Evolutionary conservation across 1,139 yeast species (phyloP).

Genomic region (Yamadazyma diddensiae): DNA sequence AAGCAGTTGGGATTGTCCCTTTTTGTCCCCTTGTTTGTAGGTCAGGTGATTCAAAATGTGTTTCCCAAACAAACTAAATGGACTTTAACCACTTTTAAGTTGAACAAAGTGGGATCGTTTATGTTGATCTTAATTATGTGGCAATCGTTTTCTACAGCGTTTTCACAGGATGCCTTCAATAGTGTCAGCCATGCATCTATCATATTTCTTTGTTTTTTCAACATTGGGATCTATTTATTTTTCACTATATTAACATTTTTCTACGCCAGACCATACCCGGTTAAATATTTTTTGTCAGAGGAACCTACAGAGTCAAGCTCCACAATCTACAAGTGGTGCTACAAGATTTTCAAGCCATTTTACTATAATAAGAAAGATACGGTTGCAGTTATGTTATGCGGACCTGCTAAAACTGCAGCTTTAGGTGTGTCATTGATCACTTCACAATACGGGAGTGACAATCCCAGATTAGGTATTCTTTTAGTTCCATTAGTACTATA

Average conservation of each 20-base stretch:
- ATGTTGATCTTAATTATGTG: constrained; percentile 79
- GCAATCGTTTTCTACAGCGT: constrained; percentile 85
- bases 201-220: constrained; percentile 76
- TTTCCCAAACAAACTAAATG: constrained; percentile 64
- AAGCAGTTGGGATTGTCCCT: constrained; percentile 82
- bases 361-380: constrained; percentile 71
- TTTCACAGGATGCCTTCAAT: constrained; percentile 74
- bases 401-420: constrained; percentile 92
- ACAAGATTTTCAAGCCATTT: constrained; percentile 56
- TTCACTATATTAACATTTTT: constrained; percentile 63
- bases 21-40: constrained; percentile 83
- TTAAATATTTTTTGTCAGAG: constrained; percentile 39
- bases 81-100: constrained; percentile 54
- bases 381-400: constrained; percentile 78
- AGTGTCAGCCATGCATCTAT: constrained; percentile 66
- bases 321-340: constrained; percentile 34
- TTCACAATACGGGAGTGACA: constrained; percentile 71
- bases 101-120: constrained; percentile 72
- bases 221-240: constrained; percentile 70
- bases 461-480: constrained; percentile 62
- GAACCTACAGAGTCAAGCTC: constrained; percentile 48
- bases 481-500: constrained; percentile 80
- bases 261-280: constrained; percentile 59
- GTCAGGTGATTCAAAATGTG: constrained; percentile 73
- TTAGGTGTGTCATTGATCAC: constrained; percentile 79